Conservation (phyloP, 495 filamentous ascomycete genomes). For the Penicillium odoratum region DNA sequence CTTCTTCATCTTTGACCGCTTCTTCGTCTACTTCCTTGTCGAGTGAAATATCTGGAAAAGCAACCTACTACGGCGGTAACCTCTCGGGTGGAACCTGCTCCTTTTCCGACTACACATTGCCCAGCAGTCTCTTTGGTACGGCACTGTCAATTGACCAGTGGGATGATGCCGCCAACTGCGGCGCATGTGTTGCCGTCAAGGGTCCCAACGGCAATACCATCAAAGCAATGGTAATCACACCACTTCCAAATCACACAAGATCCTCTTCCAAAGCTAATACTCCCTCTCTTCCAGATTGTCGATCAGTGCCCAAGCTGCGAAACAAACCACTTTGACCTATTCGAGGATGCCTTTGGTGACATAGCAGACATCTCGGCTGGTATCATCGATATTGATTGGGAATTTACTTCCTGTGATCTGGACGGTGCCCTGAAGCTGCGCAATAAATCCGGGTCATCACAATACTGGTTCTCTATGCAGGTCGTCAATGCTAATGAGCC, state of each 20-base stretch:
- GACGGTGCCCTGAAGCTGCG: constrained; percentile 50
- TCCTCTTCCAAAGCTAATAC: background rate
- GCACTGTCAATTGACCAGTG: constrained; percentile 53
- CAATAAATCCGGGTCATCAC: constrained; percentile 57
- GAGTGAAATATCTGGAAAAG: constrained; percentile 30
- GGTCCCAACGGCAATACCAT: constrained; percentile 56
- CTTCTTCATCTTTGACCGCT: constrained; percentile 5
- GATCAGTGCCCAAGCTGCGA: constrained; percentile 61
- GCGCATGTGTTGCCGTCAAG: constrained; percentile 57
- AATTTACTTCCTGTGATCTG: constrained; percentile 52
- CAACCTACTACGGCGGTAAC: constrained; percentile 59
- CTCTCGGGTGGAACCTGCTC: constrained; percentile 58
- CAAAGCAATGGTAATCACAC: constrained; percentile 57
- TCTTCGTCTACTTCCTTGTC: constrained; percentile 15
- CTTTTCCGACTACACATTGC: constrained; percentile 58
- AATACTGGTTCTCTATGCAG: constrained; percentile 60
- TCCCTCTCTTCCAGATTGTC: constrained; percentile 44
- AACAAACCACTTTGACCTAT: constrained; percentile 59
- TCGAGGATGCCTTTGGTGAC: constrained; percentile 52
- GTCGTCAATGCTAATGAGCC: constrained; percentile 57
- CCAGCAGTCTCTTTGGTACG: constrained; percentile 53
- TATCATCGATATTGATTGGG: constrained; percentile 55
- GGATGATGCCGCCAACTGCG: constrained; percentile 54
- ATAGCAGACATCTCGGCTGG: constrained; percentile 48
- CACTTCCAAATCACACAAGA: constrained; percentile 4